These are phyloP conservation scores for Verticillium tricorpus DNA, from an alignment of 2,329 filamentous ascomycete genomes.

Conservation along the genomic window DNA sequence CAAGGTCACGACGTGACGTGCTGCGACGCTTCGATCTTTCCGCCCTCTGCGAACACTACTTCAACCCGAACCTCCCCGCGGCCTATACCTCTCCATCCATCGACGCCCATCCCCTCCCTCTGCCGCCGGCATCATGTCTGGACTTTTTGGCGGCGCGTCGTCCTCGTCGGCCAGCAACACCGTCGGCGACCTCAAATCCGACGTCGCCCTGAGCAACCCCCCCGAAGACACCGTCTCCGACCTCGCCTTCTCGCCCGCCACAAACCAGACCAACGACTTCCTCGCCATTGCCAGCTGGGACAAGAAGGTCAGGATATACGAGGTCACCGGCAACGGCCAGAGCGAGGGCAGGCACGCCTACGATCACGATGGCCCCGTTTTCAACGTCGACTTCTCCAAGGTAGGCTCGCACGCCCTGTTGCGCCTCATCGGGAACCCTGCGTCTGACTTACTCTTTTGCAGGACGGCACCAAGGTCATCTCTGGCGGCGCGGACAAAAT, in stretches of 20 bases:
- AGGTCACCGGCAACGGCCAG: constrained; percentile 72
- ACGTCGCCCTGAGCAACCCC: constrained; percentile 72
- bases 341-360: constrained; percentile 83
- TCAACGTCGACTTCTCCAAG: constrained; percentile 84
- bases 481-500: constrained; percentile 89
- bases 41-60: too few species aligned
- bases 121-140: constrained; percentile 51
- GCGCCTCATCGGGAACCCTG: background rate
- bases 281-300: constrained; percentile 94
- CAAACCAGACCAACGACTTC: constrained; percentile 60
- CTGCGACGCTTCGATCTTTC: background rate
- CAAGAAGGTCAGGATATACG: constrained; percentile 95
- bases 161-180: constrained; percentile 59
- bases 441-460: constrained; percentile 11
- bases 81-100: background rate
- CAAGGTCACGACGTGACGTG: background rate
- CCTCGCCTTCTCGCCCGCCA: constrained; percentile 71
- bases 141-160: constrained; percentile 52
- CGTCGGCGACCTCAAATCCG: constrained; percentile 85
- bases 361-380: constrained; percentile 79
- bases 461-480: constrained; percentile 89
- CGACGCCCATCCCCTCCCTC: background rate
- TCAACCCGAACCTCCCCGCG: background rate
- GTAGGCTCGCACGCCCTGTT: constrained; percentile 44
- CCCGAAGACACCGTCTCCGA: constrained; percentile 89